These are phyloP conservation scores for Leccinum pellstonianum DNA, from an alignment of 768 basidiomycete genomes.

Conservation along the genomic window DNA sequence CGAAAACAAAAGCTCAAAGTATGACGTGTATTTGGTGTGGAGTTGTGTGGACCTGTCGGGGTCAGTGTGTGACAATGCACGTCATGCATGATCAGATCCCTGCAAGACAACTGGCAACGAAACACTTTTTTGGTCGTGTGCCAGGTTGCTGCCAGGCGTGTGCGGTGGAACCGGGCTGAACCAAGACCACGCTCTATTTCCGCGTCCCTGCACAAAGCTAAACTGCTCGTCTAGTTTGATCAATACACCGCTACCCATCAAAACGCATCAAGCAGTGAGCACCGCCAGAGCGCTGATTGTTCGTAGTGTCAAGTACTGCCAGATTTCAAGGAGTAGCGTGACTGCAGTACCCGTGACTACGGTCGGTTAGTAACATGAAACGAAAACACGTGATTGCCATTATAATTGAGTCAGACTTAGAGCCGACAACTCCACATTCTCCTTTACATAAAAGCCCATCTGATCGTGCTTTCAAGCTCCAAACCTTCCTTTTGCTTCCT, in stretches of 20 bases:
- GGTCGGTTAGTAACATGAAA: not conserved
- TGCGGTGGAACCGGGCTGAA: not conserved
- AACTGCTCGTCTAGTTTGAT: not conserved
- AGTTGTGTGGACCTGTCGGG: not conserved
- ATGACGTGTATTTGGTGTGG: not conserved
- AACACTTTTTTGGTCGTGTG: not conserved
- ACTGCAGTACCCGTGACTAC: not conserved
- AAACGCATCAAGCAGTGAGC: not conserved
- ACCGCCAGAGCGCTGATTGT: constrained; percentile 5
- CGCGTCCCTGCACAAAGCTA: constrained; percentile 5
- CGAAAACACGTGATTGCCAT: constrained; percentile 18
- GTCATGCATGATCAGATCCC: not conserved
- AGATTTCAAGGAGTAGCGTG: not conserved
- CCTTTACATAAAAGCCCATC: constrained; percentile 2
- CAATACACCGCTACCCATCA: not conserved
- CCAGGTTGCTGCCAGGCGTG: not conserved
- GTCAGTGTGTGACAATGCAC: not conserved
- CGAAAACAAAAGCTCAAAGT: not conserved
- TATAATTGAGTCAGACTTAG: constrained; percentile 1
- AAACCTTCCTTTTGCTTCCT: not conserved
- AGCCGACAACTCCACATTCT: constrained; percentile 7
- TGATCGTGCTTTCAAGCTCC: not conserved
- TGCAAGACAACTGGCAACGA: not conserved
- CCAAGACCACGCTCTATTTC: constrained; percentile 13
- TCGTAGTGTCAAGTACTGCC: constrained; percentile 6